Conservation (phyloP, 1,139 yeast species). For the Entelexis sorbosivorans region DNA sequence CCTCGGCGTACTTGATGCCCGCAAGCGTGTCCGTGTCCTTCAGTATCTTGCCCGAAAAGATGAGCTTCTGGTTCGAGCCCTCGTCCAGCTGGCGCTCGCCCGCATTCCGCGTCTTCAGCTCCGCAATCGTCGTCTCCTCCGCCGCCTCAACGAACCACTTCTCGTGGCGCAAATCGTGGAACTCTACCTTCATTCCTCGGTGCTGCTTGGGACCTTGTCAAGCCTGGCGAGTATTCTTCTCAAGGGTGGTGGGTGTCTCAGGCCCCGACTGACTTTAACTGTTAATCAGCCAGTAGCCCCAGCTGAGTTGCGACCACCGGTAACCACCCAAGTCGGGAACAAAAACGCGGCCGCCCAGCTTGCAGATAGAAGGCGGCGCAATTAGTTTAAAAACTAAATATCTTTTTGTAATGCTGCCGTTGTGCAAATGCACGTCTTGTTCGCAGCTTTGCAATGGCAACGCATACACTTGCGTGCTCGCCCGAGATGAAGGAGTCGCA, state of each 20-base stretch:
- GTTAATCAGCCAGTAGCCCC: not conserved
- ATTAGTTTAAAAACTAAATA: too few relatives aligned
- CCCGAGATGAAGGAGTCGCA: too few relatives aligned
- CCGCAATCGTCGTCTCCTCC: conserved; percentile 51
- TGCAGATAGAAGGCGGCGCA: too few relatives aligned
- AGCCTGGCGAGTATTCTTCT: not conserved
- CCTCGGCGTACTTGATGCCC: conserved; percentile 59
- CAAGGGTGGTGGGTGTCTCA: not conserved
- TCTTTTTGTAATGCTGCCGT: too few relatives aligned
- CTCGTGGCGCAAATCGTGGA: conserved; percentile 89
- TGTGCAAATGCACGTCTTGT: too few relatives aligned
- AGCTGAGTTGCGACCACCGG: too few relatives aligned
- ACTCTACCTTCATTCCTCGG: conserved; percentile 56
- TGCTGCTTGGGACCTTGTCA: not conserved
- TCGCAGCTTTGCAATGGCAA: too few relatives aligned
- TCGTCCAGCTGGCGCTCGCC: conserved; percentile 58
- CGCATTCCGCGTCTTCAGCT: conserved; percentile 67
- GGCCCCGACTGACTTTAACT: not conserved
- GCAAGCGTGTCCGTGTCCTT: conserved; percentile 71
- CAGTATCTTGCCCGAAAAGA: conserved; percentile 71
- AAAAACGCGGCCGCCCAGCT: too few relatives aligned
- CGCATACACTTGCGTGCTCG: too few relatives aligned
- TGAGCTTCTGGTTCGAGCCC: conserved; percentile 68
- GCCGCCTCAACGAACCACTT: conserved; percentile 74
- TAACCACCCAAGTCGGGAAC: too few relatives aligned